Percentiles rank a stretch among this genome's conserved stretches.
Evolutionary conservation across 805 yeast genomes (phyloP).

Genomic region (Helenozyma baotianmanensis): DNA sequence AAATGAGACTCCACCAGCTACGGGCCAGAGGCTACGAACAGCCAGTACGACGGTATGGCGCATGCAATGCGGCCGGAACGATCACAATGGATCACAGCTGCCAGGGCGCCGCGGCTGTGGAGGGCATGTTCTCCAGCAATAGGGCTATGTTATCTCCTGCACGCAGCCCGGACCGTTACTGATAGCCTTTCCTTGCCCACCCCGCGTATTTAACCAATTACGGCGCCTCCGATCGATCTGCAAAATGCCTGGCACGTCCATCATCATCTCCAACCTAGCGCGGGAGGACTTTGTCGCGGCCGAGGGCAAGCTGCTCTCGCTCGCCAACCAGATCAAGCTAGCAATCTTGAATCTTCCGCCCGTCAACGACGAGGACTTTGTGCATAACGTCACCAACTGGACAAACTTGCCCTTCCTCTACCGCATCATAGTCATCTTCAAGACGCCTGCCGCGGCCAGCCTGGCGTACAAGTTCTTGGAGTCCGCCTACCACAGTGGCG

Average conservation of each 20-base stretch:
- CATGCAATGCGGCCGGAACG: too few species aligned
- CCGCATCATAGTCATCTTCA: constrained; percentile 35
- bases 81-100: too few species aligned
- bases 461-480: constrained; percentile 20
- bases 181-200: too few species aligned
- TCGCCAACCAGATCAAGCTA: constrained; percentile 33
- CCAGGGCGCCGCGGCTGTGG: too few species aligned
- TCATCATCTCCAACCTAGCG: constrained; percentile 32
- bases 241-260: constrained; percentile 22
- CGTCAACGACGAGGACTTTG: constrained; percentile 11
- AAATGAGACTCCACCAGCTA: too few species aligned
- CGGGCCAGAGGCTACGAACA: too few species aligned
- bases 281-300: constrained; percentile 26
- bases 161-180: neutral
- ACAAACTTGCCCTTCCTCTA: constrained; percentile 34
- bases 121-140: too few species aligned
- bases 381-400: constrained; percentile 32
- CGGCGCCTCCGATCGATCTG: neutral
- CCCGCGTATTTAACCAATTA: too few species aligned
- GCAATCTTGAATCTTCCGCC: constrained; percentile 23
- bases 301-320: constrained; percentile 17
- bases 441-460: constrained; percentile 24
- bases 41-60: too few species aligned
- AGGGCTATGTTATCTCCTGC: neutral
- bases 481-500: constrained; percentile 4